Conservation (phyloP, 176 grass and related monocot species). For the Otatea glauca region DNA sequence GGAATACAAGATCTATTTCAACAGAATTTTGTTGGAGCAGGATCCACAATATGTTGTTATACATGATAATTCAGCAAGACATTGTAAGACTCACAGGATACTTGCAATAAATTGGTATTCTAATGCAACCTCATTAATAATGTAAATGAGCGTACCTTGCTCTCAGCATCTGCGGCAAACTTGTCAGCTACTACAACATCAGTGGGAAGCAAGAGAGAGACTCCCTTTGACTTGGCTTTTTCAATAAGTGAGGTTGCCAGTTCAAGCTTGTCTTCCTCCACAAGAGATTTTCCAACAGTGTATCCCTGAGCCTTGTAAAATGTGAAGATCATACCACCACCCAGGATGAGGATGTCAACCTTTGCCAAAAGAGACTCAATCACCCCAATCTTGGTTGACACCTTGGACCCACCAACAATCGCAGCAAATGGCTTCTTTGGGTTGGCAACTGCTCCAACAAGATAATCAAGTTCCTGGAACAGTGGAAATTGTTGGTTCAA, state of each 20-base stretch:
- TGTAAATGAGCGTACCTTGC: slow-evolving; percentile 61
- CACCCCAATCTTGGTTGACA: slow-evolving; percentile 82
- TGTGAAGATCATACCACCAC: slow-evolving; percentile 87
- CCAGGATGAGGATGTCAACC: slow-evolving; percentile 83
- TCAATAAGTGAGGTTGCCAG: slow-evolving; percentile 67
- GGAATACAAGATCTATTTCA: neutral
- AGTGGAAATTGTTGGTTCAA: neutral
- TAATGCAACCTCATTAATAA: neutral
- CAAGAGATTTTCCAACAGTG: slow-evolving; percentile 74
- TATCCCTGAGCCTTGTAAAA: slow-evolving; percentile 88
- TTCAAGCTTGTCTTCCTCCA: slow-evolving; percentile 86
- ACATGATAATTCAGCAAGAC: neutral
- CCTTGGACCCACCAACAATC: slow-evolving; percentile 89
- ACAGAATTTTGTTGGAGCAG: neutral
- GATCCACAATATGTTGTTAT: neutral
- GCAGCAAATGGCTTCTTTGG: slow-evolving; percentile 84
- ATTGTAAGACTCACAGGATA: neutral
- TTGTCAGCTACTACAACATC: slow-evolving; percentile 86
- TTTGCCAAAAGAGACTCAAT: slow-evolving; percentile 77
- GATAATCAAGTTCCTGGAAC: slow-evolving; percentile 80
- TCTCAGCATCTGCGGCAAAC: slow-evolving; percentile 75
- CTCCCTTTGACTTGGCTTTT: slow-evolving; percentile 72
- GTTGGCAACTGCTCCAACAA: slow-evolving; percentile 79
- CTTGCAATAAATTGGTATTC: neutral
- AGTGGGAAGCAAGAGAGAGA: slow-evolving; percentile 68